These are phyloP conservation scores for Amphicarpaea edgeworthii DNA, from an alignment of 306 rosid genomes.

Conservation along the genomic window DNA sequence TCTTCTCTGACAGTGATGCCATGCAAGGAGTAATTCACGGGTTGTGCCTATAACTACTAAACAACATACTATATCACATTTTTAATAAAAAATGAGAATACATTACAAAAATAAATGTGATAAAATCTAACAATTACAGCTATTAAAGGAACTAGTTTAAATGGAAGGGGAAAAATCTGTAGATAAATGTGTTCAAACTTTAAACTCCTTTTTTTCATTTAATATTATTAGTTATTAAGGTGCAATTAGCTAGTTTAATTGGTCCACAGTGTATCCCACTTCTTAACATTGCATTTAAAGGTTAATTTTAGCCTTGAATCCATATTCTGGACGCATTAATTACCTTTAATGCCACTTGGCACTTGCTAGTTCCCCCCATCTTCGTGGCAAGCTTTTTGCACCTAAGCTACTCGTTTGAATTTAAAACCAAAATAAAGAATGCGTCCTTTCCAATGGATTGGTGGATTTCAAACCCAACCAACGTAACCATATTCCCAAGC, in stretches of 20 bases:
- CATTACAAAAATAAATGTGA: too few relatives aligned
- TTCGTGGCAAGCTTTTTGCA: not conserved
- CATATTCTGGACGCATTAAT: not conserved
- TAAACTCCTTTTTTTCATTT: too few relatives aligned
- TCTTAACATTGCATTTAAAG: not conserved
- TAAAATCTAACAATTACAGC: too few relatives aligned
- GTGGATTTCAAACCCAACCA: constrained; percentile 19
- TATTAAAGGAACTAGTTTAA: too few relatives aligned
- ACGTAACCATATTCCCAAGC: not conserved
- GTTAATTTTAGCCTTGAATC: not conserved
- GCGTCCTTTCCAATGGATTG: not conserved
- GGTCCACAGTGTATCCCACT: not conserved
- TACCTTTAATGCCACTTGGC: not conserved
- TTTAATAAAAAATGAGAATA: too few relatives aligned
- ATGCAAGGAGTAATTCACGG: not conserved
- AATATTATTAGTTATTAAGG: not conserved
- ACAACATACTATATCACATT: not conserved
- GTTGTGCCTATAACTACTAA: not conserved
- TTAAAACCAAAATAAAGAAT: constrained; percentile 14
- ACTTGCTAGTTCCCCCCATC: not conserved
- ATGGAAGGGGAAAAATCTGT: too few relatives aligned
- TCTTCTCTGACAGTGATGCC: not conserved
- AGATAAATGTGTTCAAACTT: too few relatives aligned
- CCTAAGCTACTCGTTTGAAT: constrained; percentile 19
- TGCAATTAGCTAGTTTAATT: not conserved